phyloP scores from a whole-genome alignment of 1,139 yeast genomes.

The Yarrowia galli region DNA sequence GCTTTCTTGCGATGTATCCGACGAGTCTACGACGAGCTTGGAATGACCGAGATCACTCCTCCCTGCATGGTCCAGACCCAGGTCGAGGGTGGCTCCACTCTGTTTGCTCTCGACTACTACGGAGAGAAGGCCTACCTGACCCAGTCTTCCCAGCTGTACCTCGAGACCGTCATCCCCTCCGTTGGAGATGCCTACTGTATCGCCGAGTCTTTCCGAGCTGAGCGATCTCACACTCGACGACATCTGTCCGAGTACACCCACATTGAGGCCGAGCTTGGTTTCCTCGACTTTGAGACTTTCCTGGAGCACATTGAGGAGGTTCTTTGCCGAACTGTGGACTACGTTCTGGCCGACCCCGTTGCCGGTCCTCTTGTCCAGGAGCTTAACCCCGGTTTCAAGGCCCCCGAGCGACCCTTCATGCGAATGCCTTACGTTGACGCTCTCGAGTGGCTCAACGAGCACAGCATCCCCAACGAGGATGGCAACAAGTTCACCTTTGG shows the following conservation, averaged over 20 bases:
- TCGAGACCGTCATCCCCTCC: conserved; percentile 95
- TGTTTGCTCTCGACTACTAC: conserved; percentile 91
- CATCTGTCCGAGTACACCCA: conserved; percentile 97
- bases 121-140: conserved; percentile 97
- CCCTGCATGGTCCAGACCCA: conserved; percentile 99
- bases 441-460: conserved; percentile 94
- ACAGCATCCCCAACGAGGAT: conserved; percentile 91
- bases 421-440: conserved; percentile 93
- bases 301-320: conserved; percentile 84
- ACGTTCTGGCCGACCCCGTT: conserved; percentile 85
- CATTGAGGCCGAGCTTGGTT: conserved; percentile 91
- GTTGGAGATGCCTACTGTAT: conserved; percentile 97
- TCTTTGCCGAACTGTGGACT: conserved; percentile 71
- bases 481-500: conserved; percentile 93
- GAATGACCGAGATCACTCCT: conserved; percentile 90
- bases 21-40: conserved; percentile 76
- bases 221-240: conserved; percentile 98
- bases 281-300: conserved; percentile 84
- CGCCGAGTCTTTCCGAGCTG: conserved; percentile 99
- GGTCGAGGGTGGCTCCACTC: conserved; percentile 98
- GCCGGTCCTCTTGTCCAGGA: conserved; percentile 89
- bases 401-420: conserved; percentile 86
- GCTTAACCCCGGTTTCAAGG: conserved; percentile 87
- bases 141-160: conserved; percentile 94
- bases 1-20: conserved; percentile 75